phyloP scores from a whole-genome alignment of 2,329 filamentous ascomycete genomes.

The Macroventuria anomochaeta region DNA sequence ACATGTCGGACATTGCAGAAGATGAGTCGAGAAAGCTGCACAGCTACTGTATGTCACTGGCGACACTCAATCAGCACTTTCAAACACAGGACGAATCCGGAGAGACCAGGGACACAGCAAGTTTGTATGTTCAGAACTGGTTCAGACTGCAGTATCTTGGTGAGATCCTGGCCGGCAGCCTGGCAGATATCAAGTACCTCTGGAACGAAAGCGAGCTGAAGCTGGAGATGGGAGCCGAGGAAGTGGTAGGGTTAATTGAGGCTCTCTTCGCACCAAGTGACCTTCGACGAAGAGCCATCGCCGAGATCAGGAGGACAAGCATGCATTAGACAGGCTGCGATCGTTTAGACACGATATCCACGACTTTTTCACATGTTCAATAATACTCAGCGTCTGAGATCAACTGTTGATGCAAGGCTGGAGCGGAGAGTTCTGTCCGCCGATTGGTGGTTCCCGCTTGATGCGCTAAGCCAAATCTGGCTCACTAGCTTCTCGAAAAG shows the following conservation, averaged over 20 bases:
- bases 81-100: conserved; percentile 52
- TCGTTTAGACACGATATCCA: conserved; percentile 9
- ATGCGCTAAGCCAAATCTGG: conserved; percentile 35
- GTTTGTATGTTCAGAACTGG: conserved; percentile 68
- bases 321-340: conserved; percentile 22
- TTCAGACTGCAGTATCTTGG: conserved; percentile 69
- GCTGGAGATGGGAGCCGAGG: conserved; percentile 66
- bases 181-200: conserved; percentile 70
- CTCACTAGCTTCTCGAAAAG: conserved; percentile 32
- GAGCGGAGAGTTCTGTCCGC: conserved; percentile 29
- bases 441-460: conserved; percentile 18
- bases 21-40: conserved; percentile 67
- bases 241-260: conserved; percentile 68
- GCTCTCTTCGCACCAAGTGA: conserved; percentile 70
- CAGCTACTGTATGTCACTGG: conserved; percentile 62
- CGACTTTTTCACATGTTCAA: not conserved
- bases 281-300: conserved; percentile 63
- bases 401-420: not conserved
- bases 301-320: conserved; percentile 56
- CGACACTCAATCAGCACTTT: conserved; percentile 64
- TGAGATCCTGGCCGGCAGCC: conserved; percentile 67
- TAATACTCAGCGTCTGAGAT: too few species aligned
- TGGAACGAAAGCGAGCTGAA: conserved; percentile 70
- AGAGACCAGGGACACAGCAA: conserved; percentile 60
- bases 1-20: conserved; percentile 69